Base-by-base conservation (phyloP, 305 asterid species). In the Fraxinus nigra region DNA sequence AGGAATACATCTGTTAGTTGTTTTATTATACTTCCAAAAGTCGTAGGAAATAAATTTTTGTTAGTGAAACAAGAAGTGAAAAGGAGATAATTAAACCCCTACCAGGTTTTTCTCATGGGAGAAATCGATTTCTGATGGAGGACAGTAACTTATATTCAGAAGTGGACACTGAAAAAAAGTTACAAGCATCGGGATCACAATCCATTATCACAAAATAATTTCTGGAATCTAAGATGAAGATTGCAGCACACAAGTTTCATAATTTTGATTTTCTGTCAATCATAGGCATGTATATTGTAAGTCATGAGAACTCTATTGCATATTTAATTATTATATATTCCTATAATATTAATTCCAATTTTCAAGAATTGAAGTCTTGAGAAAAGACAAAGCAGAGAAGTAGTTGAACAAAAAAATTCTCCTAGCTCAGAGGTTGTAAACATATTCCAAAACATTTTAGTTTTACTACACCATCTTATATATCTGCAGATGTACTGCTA, bases 91-190 rank as follows among this genome's bases (percentile, higher is more conserved):
- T 65, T 18, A 46, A 83, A 51, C 78, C 70, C 85, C 77, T 81
- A 87, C 90, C 86, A 86, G 79, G 22, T 79, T 72, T 75, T 82
- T 84, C 63, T 82, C 85, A 26, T 70, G 63, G 20, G 89, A 82
- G 69, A 82, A 74, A 48, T 81, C 75, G 10, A 74, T 77, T 79
- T 86, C 89, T 70, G 89, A 78, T 76, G 89, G 84, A 69, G 89
- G 87, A 74, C 89, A 86, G 84, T 84, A 86, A 72, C 87, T 86
- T 67, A 86, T 84, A 67, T 86, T 86, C 82, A 86, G 81, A 84
- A 84, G 87, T 16, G 87, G 89, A 38, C 89, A 86, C 89, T 86
- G 87, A 69, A 67, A 76, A 80, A 76, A 81, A 10, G 35, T 63
- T 72, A 51, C 79, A 78, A 76, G 59, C 33, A 80, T 79, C 24